Percentiles rank a stretch among this genome's conserved stretches.
Evolutionary conservation across 2,329 filamentous ascomycete genomes (phyloP).

Genomic region (Coniochaeta hoffmannii): DNA sequence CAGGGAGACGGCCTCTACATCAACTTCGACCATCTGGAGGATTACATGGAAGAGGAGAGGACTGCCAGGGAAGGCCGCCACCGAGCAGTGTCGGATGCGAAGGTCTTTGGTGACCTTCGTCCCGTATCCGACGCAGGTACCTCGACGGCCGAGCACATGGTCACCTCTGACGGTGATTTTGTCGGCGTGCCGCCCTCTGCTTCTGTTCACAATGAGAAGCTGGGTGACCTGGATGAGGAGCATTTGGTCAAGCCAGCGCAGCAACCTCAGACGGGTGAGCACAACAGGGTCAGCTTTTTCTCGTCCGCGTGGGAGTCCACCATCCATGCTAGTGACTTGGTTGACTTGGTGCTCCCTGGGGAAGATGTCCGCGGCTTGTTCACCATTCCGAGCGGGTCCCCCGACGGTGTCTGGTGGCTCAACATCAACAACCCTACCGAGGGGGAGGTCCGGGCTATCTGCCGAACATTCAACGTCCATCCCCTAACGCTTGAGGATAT

Average conservation of each 20-base stretch:
- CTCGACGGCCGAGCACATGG: slow-evolving; percentile 26
- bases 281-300: slow-evolving; percentile 92
- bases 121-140: slow-evolving; percentile 23
- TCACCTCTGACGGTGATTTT: slow-evolving; percentile 50
- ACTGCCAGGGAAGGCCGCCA: slow-evolving; percentile 34
- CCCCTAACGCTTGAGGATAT: slow-evolving; percentile 96
- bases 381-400: slow-evolving; percentile 51
- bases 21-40: slow-evolving; percentile 90
- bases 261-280: slow-evolving; percentile 39
- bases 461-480: slow-evolving; percentile 92
- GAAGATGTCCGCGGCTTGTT: slow-evolving; percentile 89
- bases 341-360: slow-evolving; percentile 79
- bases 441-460: slow-evolving; percentile 80
- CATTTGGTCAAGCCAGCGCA: slow-evolving; percentile 26
- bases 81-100: slow-evolving; percentile 38
- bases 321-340: slow-evolving; percentile 82
- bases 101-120: slow-evolving; percentile 57
- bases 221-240: slow-evolving; percentile 20
- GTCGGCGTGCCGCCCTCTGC: slow-evolving; percentile 43
- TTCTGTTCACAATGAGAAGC: slow-evolving; percentile 41
- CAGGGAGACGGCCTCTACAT: slow-evolving; percentile 70
- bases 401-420: slow-evolving; percentile 94
- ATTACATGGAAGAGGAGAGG: slow-evolving; percentile 66
- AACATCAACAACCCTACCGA: slow-evolving; percentile 87
- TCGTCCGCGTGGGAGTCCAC: slow-evolving; percentile 91